A percentile compares a stretch with the other conserved stretches of the same genome.
phyloP scores from a whole-genome alignment of 495 filamentous ascomycete genomes.

The Penicillium soppii region DNA sequence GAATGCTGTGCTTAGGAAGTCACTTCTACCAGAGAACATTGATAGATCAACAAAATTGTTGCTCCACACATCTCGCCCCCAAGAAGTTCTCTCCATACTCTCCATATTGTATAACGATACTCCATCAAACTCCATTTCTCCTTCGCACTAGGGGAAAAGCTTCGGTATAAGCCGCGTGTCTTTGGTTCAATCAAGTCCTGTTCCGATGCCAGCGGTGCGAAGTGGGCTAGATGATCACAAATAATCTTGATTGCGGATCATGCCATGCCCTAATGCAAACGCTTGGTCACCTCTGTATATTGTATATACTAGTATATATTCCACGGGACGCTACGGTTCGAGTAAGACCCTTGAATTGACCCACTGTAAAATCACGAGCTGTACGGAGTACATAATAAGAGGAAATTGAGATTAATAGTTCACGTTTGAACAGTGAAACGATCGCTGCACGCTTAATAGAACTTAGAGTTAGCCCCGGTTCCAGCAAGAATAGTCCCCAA shows the following conservation, averaged over 20 bases:
- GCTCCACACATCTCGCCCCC: not conserved
- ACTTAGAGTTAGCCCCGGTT: not conserved
- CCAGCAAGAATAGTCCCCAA: too few species aligned
- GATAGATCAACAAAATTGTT: not conserved
- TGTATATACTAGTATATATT: too few species aligned
- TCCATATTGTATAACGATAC: too few species aligned
- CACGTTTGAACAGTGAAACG: not conserved
- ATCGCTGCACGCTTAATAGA: not conserved
- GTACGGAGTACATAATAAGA: not conserved
- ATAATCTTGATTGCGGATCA: not conserved
- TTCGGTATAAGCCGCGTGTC: not conserved
- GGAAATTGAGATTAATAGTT: not conserved
- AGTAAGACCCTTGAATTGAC: not conserved
- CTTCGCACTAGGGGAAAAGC: not conserved
- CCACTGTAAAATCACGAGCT: not conserved
- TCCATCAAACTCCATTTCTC: not conserved
- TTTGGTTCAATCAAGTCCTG: not conserved
- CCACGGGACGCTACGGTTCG: too few species aligned
- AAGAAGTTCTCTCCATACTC: not conserved
- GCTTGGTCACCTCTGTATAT: too few species aligned
- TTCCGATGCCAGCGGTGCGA: not conserved
- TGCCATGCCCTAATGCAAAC: too few species aligned
- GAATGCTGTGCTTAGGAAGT: not conserved
- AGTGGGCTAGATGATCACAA: not conserved
- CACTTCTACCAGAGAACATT: too few species aligned